phyloP scores from a whole-genome alignment of 2,329 filamentous ascomycete genomes.

The Arthrobotrys sinensis region DNA sequence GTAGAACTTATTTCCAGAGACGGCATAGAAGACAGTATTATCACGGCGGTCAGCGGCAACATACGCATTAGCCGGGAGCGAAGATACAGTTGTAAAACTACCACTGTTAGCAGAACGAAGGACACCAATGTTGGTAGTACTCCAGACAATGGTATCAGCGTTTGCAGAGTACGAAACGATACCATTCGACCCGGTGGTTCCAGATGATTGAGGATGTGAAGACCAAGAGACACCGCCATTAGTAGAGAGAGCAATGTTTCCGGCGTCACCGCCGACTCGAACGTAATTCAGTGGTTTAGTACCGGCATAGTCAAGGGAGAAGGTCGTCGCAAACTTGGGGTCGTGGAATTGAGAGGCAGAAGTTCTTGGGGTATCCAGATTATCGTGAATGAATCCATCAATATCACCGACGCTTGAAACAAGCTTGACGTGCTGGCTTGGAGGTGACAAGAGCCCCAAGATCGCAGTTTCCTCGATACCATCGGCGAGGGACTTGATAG shows the following conservation, averaged over 20 bases:
- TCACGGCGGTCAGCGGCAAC: conserved; percentile 74
- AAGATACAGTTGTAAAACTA: conserved; percentile 70
- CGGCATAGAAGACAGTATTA: conserved; percentile 73
- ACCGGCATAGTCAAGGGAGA: conserved; percentile 68
- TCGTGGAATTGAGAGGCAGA: conserved; percentile 69
- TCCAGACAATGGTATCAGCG: conserved; percentile 68
- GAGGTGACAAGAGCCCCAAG: conserved; percentile 70
- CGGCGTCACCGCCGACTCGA: conserved; percentile 68
- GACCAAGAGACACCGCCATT: conserved; percentile 73
- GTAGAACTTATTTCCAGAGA: conserved; percentile 70
- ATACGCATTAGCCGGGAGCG: conserved; percentile 69
- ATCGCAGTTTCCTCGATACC: conserved; percentile 74
- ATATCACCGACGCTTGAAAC: conserved; percentile 72
- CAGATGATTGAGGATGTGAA: conserved; percentile 69
- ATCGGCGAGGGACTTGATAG: conserved; percentile 71
- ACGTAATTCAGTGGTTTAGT: conserved; percentile 69
- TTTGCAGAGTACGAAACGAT: conserved; percentile 72
- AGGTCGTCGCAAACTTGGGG: conserved; percentile 70
- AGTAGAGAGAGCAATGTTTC: conserved; percentile 71
- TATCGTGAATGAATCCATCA: conserved; percentile 70
- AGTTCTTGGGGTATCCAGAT: conserved; percentile 69
- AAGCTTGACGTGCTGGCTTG: conserved; percentile 68
- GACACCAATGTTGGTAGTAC: conserved; percentile 60
- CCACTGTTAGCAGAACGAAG: conserved; percentile 65
- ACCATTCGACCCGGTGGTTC: conserved; percentile 69